These are phyloP conservation scores for Dalbergia oliveri DNA, from an alignment of 306 rosid genomes.

Conservation along the genomic window DNA sequence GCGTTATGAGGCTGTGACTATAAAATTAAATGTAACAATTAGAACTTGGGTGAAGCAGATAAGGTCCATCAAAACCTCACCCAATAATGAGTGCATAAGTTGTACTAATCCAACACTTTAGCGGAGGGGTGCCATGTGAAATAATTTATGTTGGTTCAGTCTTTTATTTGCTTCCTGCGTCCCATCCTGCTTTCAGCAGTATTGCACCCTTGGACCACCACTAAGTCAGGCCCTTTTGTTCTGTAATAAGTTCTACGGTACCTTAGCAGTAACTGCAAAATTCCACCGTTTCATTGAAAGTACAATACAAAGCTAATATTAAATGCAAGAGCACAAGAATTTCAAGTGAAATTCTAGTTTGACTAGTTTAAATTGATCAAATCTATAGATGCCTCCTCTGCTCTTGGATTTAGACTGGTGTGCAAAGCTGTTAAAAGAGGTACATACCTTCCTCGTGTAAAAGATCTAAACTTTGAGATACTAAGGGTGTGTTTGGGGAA, in stretches of 20 bases:
- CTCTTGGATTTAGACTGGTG: background rate
- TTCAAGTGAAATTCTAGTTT: slow-evolving; percentile 1
- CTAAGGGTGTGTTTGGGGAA: no score
- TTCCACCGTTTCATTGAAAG: slow-evolving; percentile 2
- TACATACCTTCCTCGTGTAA: background rate
- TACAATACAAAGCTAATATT: background rate
- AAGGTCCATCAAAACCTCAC: slow-evolving; percentile 10
- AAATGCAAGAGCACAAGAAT: background rate
- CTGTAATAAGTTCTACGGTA: slow-evolving; percentile 10
- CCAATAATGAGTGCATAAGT: slow-evolving; percentile 16
- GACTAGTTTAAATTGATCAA: background rate
- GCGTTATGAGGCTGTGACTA: background rate
- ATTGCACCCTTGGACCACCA: slow-evolving; percentile 35
- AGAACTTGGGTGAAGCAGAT: slow-evolving; percentile 8
- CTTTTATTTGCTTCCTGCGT: slow-evolving; percentile 27
- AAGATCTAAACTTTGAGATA: background rate
- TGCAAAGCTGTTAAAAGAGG: background rate
- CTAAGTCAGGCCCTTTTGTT: background rate
- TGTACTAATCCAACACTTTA: background rate
- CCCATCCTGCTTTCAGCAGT: slow-evolving; percentile 3
- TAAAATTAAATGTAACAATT: background rate
- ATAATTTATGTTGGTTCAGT: slow-evolving; percentile 40
- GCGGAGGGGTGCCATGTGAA: slow-evolving; percentile 42
- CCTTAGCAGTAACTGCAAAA: background rate
- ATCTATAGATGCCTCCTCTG: background rate